Percentiles rank a stretch among this genome's conserved stretches.
Evolutionary conservation across 352 stramenopile species (phyloP).

Genomic region (Globisporangium abappressorium): DNA sequence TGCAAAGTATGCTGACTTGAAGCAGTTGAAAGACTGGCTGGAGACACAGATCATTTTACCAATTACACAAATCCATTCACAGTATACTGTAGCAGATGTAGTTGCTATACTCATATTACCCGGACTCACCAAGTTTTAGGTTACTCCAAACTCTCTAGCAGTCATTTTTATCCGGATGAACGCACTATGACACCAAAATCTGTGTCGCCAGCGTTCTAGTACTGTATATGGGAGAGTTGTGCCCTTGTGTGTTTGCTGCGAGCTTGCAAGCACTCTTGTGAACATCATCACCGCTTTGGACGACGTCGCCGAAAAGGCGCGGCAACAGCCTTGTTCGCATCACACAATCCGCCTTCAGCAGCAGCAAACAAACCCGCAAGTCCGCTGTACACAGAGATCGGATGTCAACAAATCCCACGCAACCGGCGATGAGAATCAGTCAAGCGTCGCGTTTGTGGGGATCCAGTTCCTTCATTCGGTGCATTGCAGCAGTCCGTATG

Average conservation of each 20-base stretch:
- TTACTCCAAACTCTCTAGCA: no score
- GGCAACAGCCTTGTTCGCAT: background rate
- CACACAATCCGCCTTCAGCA: constrained; percentile 3
- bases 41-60: background rate
- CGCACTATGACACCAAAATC: background rate
- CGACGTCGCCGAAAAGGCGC: constrained; percentile 11
- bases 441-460: background rate
- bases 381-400: background rate
- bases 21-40: background rate
- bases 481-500: background rate
- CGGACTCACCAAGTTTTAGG: no score
- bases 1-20: constrained; percentile 2
- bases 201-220: background rate
- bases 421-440: background rate
- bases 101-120: background rate
- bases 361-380: background rate
- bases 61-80: background rate
- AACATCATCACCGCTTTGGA: background rate
- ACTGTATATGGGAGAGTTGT: background rate
- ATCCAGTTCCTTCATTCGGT: background rate
- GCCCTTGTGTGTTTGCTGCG: background rate
- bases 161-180: background rate
- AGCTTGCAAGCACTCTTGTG: background rate
- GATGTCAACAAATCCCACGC: background rate
- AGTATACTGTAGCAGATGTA: background rate